Evolutionary conservation across 495 filamentous ascomycete species (phyloP).

Genomic region (Daldinia concentrica): DNA sequence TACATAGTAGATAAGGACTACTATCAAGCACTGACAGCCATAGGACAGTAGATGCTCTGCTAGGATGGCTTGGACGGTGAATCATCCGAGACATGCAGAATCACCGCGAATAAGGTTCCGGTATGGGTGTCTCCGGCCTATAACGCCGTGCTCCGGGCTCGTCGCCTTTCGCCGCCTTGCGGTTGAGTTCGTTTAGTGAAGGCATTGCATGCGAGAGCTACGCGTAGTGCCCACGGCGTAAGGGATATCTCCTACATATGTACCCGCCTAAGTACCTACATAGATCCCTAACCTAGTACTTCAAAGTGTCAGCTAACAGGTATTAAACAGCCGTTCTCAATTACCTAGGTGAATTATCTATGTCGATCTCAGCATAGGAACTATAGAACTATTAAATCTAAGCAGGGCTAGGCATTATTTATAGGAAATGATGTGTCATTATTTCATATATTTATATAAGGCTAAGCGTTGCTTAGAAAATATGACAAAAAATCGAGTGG

Average conservation of each 20-base stretch:
- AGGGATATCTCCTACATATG: not conserved
- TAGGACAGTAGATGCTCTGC: not conserved
- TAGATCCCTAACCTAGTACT: no score
- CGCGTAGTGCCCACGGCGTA: no score
- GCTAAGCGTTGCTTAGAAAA: no score
- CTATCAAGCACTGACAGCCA: not conserved
- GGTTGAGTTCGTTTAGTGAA: not conserved
- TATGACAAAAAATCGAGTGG: no score
- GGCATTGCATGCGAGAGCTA: no score
- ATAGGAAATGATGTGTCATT: not conserved
- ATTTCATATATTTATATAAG: not conserved
- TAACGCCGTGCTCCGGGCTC: slow-evolving; percentile 7
- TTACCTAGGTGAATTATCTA: not conserved
- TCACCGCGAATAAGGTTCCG: not conserved
- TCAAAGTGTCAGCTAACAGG: no score
- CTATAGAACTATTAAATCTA: not conserved
- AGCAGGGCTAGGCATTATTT: not conserved
- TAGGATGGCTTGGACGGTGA: not conserved
- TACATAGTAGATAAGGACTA: not conserved
- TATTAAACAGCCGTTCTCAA: not conserved
- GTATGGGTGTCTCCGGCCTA: not conserved
- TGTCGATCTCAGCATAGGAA: not conserved
- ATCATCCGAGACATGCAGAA: not conserved
- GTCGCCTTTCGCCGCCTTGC: slow-evolving; percentile 33
- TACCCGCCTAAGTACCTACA: not conserved